Base-by-base conservation (phyloP, 2,329 filamentous ascomycete genomes). In the Aureobasidium pullulans region DNA sequence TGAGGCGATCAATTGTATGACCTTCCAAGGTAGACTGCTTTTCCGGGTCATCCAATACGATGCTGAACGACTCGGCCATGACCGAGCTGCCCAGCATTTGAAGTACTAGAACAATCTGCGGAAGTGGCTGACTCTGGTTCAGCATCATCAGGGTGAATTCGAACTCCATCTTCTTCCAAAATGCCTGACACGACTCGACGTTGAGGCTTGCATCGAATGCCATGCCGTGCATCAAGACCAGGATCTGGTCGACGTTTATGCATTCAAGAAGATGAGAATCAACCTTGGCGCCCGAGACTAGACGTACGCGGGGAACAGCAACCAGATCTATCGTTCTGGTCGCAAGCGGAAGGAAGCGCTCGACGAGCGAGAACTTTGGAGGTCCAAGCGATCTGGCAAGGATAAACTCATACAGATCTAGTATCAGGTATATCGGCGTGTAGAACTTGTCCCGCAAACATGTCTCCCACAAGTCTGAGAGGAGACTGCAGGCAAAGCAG, bases 151-250 rank as follows among this genome's bases (percentile, higher is more conserved):
- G 73, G 9, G 87, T 80, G 63, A 88, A 85, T 46, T 88, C 82
- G 28, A 84, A 80, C 3, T 85, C 81, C 62, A 91, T 82, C 39
- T 78, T 73, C 61, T 77, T 80, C 89, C 89, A 94, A 66, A 91
- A 88, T 11, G 67, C 71, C 15, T 68, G 69, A 1, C 77, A 73
- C 2, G 72, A 70, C 16, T 77, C 73, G 4, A 71, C 60, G 29
- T 75, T 63, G 5, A 67, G 72, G 6, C 78, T 75, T 63, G 86
- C 88, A 34, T 81, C 84, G 8, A 84, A 76, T 4, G 86, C 84
- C 5, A 84, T 75, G 1, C 83, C 75, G 57, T 87, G 79, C n/a
- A 93, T 75, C 1, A 92, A 73, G 1, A 81, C 79, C n/a, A 92
- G 73, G 48, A 86, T 84, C 49, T 81, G 78, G 8, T 79, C 76